Evolutionary conservation across 352 stramenopile species (phyloP).

Genomic region (Pythium sp.): DNA sequence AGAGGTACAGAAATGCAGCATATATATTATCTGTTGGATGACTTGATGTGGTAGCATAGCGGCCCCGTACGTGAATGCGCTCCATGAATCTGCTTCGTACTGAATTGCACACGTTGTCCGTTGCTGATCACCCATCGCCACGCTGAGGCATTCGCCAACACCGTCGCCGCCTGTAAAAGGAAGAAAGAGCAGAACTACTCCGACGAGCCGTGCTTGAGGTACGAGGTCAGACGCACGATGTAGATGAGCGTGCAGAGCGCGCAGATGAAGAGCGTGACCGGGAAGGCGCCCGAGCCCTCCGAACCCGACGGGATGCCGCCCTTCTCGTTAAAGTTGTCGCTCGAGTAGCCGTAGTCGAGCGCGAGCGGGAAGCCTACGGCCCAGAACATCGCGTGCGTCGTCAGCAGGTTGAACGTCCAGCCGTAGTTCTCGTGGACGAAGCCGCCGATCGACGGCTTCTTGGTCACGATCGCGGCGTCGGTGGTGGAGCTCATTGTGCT

Average conservation of each 20-base stretch:
- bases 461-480: conserved; percentile 1
- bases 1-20: neutral
- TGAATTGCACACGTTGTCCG: neutral
- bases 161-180: neutral
- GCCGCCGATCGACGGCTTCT: conserved; percentile 39
- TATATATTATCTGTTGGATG: conserved; percentile 1
- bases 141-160: neutral
- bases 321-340: conserved; percentile 65
- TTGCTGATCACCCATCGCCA: neutral
- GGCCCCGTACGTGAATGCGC: neutral
- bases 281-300: conserved; percentile 70
- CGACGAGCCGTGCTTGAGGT: conserved; percentile 37
- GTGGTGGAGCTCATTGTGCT: neutral
- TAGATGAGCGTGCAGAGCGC: conserved; percentile 71
- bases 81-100: no score
- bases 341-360: conserved; percentile 81
- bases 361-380: conserved; percentile 72
- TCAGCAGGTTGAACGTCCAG: conserved; percentile 86
- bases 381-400: conserved; percentile 82
- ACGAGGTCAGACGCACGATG: conserved; percentile 43
- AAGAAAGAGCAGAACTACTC: neutral
- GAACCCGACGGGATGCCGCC: conserved; percentile 75
- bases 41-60: neutral
- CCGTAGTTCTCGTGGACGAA: conserved; percentile 75
- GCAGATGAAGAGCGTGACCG: conserved; percentile 83